Evolutionary conservation across 2,329 filamentous ascomycete species (phyloP).

Genomic region (Pestalotiopsis sp.): DNA sequence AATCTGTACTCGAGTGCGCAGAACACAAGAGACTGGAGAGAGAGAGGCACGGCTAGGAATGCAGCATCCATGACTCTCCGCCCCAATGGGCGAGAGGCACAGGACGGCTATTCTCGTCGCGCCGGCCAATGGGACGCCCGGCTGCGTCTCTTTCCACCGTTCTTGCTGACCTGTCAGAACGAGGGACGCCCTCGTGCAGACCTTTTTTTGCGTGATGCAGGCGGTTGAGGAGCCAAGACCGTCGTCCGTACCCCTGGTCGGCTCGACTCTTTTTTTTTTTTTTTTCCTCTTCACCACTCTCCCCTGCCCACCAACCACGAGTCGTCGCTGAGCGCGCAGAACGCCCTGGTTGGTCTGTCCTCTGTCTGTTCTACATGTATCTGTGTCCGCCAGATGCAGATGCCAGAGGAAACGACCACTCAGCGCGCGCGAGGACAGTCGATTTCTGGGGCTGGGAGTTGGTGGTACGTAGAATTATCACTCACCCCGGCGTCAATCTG

Average conservation of each 20-base stretch:
- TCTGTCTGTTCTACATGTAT: background rate
- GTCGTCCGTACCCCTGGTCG: too few species aligned
- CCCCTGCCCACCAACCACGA: conserved; percentile 7
- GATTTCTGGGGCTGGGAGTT: background rate
- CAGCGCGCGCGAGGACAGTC: conserved; percentile 9
- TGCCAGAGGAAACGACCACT: background rate
- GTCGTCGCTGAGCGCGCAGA: conserved; percentile 5
- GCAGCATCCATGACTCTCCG: background rate
- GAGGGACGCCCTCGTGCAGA: background rate
- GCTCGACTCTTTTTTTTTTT: background rate
- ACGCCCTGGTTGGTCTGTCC: background rate
- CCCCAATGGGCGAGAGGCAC: background rate
- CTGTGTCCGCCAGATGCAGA: background rate
- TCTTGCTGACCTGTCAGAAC: background rate
- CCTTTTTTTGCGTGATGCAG: background rate
- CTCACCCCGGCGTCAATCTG: background rate
- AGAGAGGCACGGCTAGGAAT: background rate
- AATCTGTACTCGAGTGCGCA: background rate
- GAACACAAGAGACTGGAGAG: background rate
- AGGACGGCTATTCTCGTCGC: conserved; percentile 4
- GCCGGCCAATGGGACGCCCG: background rate
- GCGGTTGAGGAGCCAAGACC: conserved; percentile 7
- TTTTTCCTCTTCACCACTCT: background rate
- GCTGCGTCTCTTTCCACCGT: background rate
- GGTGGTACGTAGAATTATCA: background rate